These are phyloP conservation scores for Tricholoma hemisulphureum DNA, from an alignment of 768 basidiomycete genomes.

Conservation along the genomic window DNA sequence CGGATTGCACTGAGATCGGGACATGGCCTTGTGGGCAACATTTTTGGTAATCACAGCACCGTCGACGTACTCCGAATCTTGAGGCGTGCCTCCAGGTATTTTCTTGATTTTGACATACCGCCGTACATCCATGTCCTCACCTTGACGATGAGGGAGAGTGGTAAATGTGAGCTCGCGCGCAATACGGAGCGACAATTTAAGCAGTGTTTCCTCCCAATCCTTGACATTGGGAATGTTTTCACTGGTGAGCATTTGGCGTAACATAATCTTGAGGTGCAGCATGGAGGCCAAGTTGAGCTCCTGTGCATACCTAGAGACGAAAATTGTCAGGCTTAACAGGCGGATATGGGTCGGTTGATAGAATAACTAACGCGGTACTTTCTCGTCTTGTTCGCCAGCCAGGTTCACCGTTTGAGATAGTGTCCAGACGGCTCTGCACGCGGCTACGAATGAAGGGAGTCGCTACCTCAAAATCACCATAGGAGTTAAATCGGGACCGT, in stretches of 20 bases:
- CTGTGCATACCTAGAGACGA: conserved; percentile 63
- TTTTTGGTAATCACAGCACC: conserved; percentile 98
- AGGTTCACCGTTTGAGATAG: conserved; percentile 52
- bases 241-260: conserved; percentile 84
- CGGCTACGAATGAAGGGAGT: conserved; percentile 85
- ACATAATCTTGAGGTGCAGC: conserved; percentile 85
- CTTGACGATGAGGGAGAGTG: conserved; percentile 64
- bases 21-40: conserved; percentile 94
- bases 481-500: conserved; percentile 66
- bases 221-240: conserved; percentile 78
- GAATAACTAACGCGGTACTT: conserved; percentile 75
- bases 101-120: conserved; percentile 98
- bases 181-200: conserved; percentile 80
- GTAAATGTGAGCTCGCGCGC: conserved; percentile 85
- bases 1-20: conserved; percentile 76
- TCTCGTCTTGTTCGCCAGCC: conserved; percentile 88
- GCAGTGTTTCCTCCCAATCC: conserved; percentile 87
- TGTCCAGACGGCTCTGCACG: conserved; percentile 75
- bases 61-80: conserved; percentile 94
- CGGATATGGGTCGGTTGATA: conserved; percentile 1
- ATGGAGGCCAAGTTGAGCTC: conserved; percentile 85
- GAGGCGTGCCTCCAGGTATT: conserved; percentile 89
- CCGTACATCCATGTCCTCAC: conserved; percentile 92
- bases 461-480: conserved; percentile 67
- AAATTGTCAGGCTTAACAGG: conserved; percentile 3